Percentiles rank a stretch among this genome's conserved stretches.
phyloP scores from a whole-genome alignment of 2,329 filamentous ascomycete genomes.

The Ascomycota sp. region DNA sequence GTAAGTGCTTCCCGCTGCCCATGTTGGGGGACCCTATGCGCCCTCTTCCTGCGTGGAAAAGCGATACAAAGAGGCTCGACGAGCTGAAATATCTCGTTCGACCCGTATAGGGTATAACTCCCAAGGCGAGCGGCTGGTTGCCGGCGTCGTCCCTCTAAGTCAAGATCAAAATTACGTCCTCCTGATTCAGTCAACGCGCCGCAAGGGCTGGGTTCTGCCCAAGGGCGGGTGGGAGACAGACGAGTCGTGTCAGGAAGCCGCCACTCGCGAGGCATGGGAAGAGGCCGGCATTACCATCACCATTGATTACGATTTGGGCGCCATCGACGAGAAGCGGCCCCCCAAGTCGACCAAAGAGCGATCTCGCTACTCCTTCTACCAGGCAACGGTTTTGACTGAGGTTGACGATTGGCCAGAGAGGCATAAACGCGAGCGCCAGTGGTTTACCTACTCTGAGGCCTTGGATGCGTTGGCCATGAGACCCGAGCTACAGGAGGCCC shows the following conservation, averaged over 20 bases:
- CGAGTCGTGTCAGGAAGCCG: slow-evolving; percentile 70
- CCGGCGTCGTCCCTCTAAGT: slow-evolving; percentile 80
- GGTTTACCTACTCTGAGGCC: slow-evolving; percentile 78
- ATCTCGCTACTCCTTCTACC: slow-evolving; percentile 58
- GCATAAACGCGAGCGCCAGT: slow-evolving; percentile 75
- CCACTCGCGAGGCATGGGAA: slow-evolving; percentile 87
- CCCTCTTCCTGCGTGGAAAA: no score
- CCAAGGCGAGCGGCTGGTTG: slow-evolving; percentile 84
- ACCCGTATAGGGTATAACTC: slow-evolving; percentile 58
- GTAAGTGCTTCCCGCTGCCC: slow-evolving; percentile 33
- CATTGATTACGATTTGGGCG: slow-evolving; percentile 68
- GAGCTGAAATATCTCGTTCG: slow-evolving; percentile 5
- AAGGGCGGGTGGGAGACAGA: slow-evolving; percentile 97
- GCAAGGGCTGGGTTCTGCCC: slow-evolving; percentile 87
- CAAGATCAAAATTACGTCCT: slow-evolving; percentile 73
- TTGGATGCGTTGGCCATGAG: slow-evolving; percentile 53
- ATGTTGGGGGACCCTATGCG: no score
- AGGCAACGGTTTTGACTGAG: slow-evolving; percentile 73
- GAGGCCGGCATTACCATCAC: slow-evolving; percentile 82
- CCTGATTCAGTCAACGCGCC: slow-evolving; percentile 78
- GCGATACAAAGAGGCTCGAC: no score
- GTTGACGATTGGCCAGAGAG: slow-evolving; percentile 82
- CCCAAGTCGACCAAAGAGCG: slow-evolving; percentile 50
- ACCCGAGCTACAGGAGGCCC: slow-evolving; percentile 73
- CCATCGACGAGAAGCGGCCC: slow-evolving; percentile 66